These are phyloP conservation scores for Tricholoma sp. DNA, from an alignment of 768 basidiomycete genomes.

Conservation along the genomic window DNA sequence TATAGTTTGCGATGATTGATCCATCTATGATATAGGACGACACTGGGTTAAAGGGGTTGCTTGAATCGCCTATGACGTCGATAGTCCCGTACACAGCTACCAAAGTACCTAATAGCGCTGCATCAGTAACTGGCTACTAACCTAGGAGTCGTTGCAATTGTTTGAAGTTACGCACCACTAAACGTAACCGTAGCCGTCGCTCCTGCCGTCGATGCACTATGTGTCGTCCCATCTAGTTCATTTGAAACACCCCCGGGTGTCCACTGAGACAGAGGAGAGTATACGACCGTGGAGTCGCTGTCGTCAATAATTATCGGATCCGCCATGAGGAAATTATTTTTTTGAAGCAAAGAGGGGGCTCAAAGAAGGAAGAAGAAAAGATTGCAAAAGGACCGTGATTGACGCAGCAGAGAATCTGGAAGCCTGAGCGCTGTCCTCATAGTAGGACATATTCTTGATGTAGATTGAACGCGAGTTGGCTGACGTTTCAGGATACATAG, in stretches of 20 bases:
- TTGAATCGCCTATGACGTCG: neutral
- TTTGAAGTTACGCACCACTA: neutral
- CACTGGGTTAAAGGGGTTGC: conserved; percentile 2
- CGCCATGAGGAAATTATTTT: neutral
- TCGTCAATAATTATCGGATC: conserved; percentile 2
- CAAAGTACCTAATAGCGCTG: conserved; percentile 11
- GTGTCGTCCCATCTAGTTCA: conserved; percentile 1
- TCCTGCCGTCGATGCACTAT: conserved; percentile 1
- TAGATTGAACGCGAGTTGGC: neutral
- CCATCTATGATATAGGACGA: conserved; percentile 21
- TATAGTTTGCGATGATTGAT: neutral
- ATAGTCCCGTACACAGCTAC: conserved; percentile 21
- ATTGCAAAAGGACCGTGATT: neutral
- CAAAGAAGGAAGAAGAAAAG: neutral
- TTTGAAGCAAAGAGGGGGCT: neutral
- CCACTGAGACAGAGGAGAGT: neutral
- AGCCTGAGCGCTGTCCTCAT: conserved; percentile 33
- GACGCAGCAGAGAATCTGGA: neutral
- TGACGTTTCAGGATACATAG: neutral
- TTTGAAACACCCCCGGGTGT: neutral
- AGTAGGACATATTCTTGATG: neutral
- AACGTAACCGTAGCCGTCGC: conserved; percentile 8
- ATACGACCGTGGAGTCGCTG: neutral
- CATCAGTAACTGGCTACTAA: neutral
- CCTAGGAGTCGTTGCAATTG: neutral